These are phyloP conservation scores for Bacidia gigantensis DNA, from an alignment of 495 filamentous ascomycete species.

Conservation along the genomic window DNA sequence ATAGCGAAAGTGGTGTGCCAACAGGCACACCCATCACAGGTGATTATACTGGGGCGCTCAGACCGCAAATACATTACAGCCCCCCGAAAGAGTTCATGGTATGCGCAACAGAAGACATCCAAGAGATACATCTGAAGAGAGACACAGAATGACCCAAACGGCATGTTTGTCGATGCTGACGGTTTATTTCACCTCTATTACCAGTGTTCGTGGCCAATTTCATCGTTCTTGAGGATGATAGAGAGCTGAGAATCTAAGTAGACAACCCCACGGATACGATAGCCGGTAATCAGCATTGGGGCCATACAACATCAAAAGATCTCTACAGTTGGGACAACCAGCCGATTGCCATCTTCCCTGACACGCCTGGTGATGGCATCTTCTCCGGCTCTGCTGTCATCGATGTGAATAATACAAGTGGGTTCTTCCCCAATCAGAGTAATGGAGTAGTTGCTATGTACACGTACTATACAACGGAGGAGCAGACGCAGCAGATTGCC, in stretches of 20 bases:
- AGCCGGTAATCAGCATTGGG: constrained; percentile 41
- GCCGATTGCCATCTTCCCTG: constrained; percentile 36
- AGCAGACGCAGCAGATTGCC: constrained; percentile 42
- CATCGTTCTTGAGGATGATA: not conserved
- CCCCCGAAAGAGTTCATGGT: constrained; percentile 38
- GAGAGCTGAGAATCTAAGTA: constrained; percentile 9
- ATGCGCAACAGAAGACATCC: not conserved
- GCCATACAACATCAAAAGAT: constrained; percentile 37
- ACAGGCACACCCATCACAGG: constrained; percentile 25
- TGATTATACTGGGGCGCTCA: constrained; percentile 31
- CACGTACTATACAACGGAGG: constrained; percentile 30
- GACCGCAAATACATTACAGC: constrained; percentile 42
- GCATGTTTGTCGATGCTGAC: constrained; percentile 35
- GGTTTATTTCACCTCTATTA: constrained; percentile 43
- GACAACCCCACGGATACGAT: constrained; percentile 34
- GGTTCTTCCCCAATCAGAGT: constrained; percentile 36
- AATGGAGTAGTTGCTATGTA: constrained; percentile 44
- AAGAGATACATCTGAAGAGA: constrained; percentile 1
- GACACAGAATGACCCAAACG: constrained; percentile 41
- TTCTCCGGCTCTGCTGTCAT: constrained; percentile 40
- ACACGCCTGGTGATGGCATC: constrained; percentile 33
- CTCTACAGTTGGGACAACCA: constrained; percentile 41
- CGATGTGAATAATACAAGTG: constrained; percentile 43
- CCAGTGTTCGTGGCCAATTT: constrained; percentile 24
- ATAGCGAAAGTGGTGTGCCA: constrained; percentile 24